These are phyloP conservation scores for Porpolomopsis calyptriformis DNA, from an alignment of 768 basidiomycete genomes.

Conservation along the genomic window DNA sequence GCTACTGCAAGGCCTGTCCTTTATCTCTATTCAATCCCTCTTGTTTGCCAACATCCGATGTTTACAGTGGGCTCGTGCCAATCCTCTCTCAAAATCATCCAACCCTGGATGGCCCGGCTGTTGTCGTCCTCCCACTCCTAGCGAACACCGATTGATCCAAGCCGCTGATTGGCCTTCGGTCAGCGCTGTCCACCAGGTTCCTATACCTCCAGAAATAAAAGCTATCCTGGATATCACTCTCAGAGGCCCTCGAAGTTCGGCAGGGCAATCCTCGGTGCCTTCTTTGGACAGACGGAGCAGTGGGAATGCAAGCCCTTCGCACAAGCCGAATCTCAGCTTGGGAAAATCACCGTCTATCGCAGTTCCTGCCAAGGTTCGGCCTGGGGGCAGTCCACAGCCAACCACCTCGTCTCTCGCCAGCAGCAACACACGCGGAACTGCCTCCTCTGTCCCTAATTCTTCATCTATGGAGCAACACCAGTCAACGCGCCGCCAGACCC, in stretches of 20 bases:
- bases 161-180: conserved; percentile 76
- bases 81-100: conserved; percentile 42
- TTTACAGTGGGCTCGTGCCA: conserved; percentile 59
- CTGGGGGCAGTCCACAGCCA: conserved; percentile 45
- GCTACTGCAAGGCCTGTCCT: conserved; percentile 72
- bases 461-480: conserved; percentile 36
- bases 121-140: conserved; percentile 60
- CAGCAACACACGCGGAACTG: conserved; percentile 29
- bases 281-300: conserved; percentile 37
- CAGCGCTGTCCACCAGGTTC: conserved; percentile 59
- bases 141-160: conserved; percentile 53
- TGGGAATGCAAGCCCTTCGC: conserved; percentile 32
- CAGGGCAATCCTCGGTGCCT: conserved; percentile 19
- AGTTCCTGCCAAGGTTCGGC: conserved; percentile 35
- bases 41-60: conserved; percentile 15
- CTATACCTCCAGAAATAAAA: conserved; percentile 66
- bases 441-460: conserved; percentile 33
- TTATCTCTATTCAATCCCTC: conserved; percentile 12
- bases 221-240: conserved; percentile 43
- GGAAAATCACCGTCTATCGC: conserved; percentile 25
- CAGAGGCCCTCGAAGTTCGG: conserved; percentile 17
- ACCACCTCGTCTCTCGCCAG: conserved; percentile 27
- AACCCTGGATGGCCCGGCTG: conserved; percentile 86
- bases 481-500: conserved; percentile 37
- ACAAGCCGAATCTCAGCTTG: conserved; percentile 23